Base-by-base conservation (phyloP, 495 filamentous ascomycete species). In the Podospora fimiseda region DNA sequence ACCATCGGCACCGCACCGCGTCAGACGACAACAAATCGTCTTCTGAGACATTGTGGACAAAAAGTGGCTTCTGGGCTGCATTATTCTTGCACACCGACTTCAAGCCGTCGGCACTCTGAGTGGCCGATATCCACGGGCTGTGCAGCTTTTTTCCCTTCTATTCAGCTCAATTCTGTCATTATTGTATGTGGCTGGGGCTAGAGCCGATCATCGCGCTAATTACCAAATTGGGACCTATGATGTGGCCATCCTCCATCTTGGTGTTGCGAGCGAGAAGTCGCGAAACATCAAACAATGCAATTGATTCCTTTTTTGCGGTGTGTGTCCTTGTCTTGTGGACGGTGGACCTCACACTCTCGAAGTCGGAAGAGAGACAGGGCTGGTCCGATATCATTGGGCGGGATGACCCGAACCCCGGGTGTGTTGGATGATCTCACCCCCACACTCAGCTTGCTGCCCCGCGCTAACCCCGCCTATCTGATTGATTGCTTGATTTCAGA, bases 31-130 rank as follows among this genome's bases (percentile, higher is more conserved):
- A 43, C 51, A 54, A 59, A 54, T 24, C 47, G 46, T 38, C 16
- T 19, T 15, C 39, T 48, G 46, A 54, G 51, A 54, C 46, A 54
- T 54, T 27, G 22, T 33, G n/a, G n/a, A n/a, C n/a, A n/a, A n/a
- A n/a, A n/a, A n/a, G n/a, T n/a, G 44, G 44, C 8, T 33, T 27
- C 23, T 15, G 21, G 44, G 46, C 47, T 47, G 56, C 56, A 22
- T 39, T 51, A 36, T 41, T 23, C n/a, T 43, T 48, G 37, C 37
- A 37, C 48, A 52, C 18, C 40, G 41, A 30, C 41, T 52, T 43
- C 33, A 30, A 48, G 27, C 6, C 27, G 6, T 11, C 27, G 27
- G 11, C 27, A 33, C 11, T 33, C 27, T 33, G 27, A 11, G 6
- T 33, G 27, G 27, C 27, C 27, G 27, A 33, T 33, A 11, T 11